phyloP scores from a whole-genome alignment of 345 rosid genomes.

The Arabis alpina region DNA sequence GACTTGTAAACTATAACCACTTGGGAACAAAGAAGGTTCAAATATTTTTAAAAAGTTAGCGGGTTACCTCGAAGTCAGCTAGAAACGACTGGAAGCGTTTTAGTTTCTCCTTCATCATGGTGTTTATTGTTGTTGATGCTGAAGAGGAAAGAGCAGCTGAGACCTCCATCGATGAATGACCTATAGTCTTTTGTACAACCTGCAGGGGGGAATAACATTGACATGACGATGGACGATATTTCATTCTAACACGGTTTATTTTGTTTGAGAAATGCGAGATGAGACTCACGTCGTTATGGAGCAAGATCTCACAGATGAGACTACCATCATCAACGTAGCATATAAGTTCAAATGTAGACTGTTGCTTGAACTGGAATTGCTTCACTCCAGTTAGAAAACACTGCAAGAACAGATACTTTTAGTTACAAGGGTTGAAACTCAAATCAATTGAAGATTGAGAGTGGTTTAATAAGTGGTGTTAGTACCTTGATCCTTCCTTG shows the following conservation, averaged over 20 bases:
- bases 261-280: conserved; percentile 4
- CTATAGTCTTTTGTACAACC: conserved; percentile 78
- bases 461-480: conserved; percentile 9
- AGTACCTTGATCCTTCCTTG: conserved; percentile 81
- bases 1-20: background rate
- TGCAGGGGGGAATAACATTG: conserved; percentile 37
- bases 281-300: conserved; percentile 74
- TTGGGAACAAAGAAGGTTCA: conserved; percentile 6
- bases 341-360: conserved; percentile 64
- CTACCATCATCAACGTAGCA: conserved; percentile 93
- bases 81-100: conserved; percentile 68
- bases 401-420: conserved; percentile 46
- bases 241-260: background rate
- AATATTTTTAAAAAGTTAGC: background rate
- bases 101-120: conserved; percentile 76
- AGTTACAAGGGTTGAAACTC: conserved; percentile 10
- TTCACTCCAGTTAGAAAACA: conserved; percentile 94
- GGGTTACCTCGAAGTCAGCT: conserved; percentile 75
- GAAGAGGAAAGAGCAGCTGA: conserved; percentile 80
- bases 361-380: conserved; percentile 67
- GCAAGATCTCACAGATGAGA: conserved; percentile 83
- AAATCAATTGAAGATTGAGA: conserved; percentile 8
- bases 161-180: conserved; percentile 78
- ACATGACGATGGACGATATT: conserved; percentile 1
- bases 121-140: conserved; percentile 47